These are phyloP conservation scores for Neofusicoccum parvum DNA, from an alignment of 2,329 filamentous ascomycete species.

Conservation along the genomic window DNA sequence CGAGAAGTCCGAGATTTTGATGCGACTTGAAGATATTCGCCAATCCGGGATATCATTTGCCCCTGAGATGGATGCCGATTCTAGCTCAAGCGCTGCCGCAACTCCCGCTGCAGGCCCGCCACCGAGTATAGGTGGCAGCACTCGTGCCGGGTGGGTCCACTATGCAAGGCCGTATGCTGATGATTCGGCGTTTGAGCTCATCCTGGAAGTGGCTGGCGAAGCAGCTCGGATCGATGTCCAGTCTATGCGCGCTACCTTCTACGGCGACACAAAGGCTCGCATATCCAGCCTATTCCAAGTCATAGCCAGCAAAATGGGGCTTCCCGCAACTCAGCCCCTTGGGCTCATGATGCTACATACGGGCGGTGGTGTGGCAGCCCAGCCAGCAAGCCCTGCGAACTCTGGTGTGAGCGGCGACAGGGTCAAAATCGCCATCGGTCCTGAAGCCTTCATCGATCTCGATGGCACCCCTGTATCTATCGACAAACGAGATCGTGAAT, in stretches of 20 bases:
- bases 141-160: slow-evolving; percentile 61
- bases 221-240: slow-evolving; percentile 46
- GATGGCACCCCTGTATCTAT: slow-evolving; percentile 43
- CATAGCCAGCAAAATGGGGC: slow-evolving; percentile 76
- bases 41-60: slow-evolving; percentile 77
- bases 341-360: slow-evolving; percentile 66
- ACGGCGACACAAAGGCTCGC: slow-evolving; percentile 68
- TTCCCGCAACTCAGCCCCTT: slow-evolving; percentile 61
- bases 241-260: slow-evolving; percentile 67
- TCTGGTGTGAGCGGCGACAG: slow-evolving; percentile 70
- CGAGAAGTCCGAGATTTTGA: slow-evolving; percentile 70
- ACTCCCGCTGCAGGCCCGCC: slow-evolving; percentile 24
- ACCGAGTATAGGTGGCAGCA: not conserved
- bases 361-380: slow-evolving; percentile 61
- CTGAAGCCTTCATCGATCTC: slow-evolving; percentile 60
- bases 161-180: slow-evolving; percentile 90
- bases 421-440: slow-evolving; percentile 59
- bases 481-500: slow-evolving; percentile 40
- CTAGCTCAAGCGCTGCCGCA: slow-evolving; percentile 17
- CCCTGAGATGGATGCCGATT: slow-evolving; percentile 43
- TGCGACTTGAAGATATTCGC: slow-evolving; percentile 84
- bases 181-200: slow-evolving; percentile 68
- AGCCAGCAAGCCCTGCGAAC: slow-evolving; percentile 67
- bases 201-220: slow-evolving; percentile 68
- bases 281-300: slow-evolving; percentile 76